Conservation (phyloP, 345 rosid genomes). For the Camelina sativa region DNA sequence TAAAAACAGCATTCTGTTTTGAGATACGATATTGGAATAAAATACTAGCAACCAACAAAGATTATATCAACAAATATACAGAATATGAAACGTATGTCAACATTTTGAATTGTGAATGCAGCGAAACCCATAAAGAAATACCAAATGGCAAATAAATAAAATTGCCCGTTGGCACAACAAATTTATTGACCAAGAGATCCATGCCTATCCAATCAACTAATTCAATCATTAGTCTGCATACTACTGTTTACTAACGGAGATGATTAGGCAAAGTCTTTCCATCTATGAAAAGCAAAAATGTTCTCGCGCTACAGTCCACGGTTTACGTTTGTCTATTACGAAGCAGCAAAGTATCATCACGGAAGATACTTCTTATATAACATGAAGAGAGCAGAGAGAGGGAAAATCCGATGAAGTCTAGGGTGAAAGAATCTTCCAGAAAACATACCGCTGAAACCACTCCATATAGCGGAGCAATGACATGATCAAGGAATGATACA, state of each 20-base stretch:
- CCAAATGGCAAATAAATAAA: background rate
- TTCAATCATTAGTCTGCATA: slow-evolving; percentile 17
- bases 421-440: slow-evolving; percentile 19
- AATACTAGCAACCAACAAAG: slow-evolving; percentile 4
- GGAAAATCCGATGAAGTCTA: slow-evolving; percentile 7
- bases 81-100: slow-evolving; percentile 4
- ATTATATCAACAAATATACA: slow-evolving; percentile 19
- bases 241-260: slow-evolving; percentile 5
- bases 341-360: slow-evolving; percentile 28
- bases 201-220: slow-evolving; percentile 13
- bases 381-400: slow-evolving; percentile 20
- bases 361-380: slow-evolving; percentile 4
- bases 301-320: slow-evolving; percentile 7
- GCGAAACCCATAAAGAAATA: slow-evolving; percentile 11
- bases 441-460: slow-evolving; percentile 84
- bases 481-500: slow-evolving; percentile 79
- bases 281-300: slow-evolving; percentile 20
- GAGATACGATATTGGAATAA: slow-evolving; percentile 3
- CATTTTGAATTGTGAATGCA: slow-evolving; percentile 12
- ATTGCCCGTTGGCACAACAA: slow-evolving; percentile 6
- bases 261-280: slow-evolving; percentile 3
- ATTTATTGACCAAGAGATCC: slow-evolving; percentile 5
- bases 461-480: slow-evolving; percentile 80
- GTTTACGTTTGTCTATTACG: slow-evolving; percentile 3
- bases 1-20: slow-evolving; percentile 13